Conservation (phyloP, 2,329 filamentous ascomycete species). For the Fusarium udum region DNA sequence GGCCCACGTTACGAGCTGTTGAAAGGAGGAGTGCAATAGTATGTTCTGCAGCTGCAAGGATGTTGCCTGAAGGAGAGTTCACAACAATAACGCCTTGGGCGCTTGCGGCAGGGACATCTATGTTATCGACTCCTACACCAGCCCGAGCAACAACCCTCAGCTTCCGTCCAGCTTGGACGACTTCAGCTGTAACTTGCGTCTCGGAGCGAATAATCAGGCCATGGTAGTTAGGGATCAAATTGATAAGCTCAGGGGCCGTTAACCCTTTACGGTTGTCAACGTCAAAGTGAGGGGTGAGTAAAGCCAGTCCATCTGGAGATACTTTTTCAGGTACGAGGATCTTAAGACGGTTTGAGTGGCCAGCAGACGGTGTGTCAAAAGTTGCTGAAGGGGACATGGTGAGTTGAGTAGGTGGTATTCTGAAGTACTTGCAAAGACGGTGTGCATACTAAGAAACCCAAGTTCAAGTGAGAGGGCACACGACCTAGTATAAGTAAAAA, state of each 20-base stretch:
- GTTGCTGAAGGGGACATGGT: conserved; percentile 46
- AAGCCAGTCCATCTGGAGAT: conserved; percentile 77
- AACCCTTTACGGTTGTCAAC: conserved; percentile 75
- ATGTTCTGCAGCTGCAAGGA: conserved; percentile 81
- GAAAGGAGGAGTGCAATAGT: conserved; percentile 79
- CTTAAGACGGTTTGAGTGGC: conserved; percentile 44
- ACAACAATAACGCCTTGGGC: conserved; percentile 80
- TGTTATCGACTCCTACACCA: conserved; percentile 85
- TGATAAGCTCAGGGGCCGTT: conserved; percentile 68
- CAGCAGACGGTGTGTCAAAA: conserved; percentile 25
- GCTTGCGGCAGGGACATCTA: conserved; percentile 78
- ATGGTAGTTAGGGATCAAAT: conserved; percentile 76
- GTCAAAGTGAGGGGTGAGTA: conserved; percentile 72
- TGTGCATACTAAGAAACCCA: conserved; percentile 7
- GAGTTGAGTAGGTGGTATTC: background rate
- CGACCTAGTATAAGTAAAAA: conserved; percentile 27
- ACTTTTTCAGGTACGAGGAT: conserved; percentile 84
- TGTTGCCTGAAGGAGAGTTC: conserved; percentile 82
- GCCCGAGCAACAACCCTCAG: conserved; percentile 82
- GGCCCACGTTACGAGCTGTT: conserved; percentile 76
- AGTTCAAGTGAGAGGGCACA: conserved; percentile 12
- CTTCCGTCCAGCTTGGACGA: conserved; percentile 72
- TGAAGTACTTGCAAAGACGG: conserved; percentile 21
- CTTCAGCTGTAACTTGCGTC: conserved; percentile 77
- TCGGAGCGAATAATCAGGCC: conserved; percentile 83